Conservation (phyloP, 2,329 filamentous ascomycete species). For the Epichloe gansuensis region DNA sequence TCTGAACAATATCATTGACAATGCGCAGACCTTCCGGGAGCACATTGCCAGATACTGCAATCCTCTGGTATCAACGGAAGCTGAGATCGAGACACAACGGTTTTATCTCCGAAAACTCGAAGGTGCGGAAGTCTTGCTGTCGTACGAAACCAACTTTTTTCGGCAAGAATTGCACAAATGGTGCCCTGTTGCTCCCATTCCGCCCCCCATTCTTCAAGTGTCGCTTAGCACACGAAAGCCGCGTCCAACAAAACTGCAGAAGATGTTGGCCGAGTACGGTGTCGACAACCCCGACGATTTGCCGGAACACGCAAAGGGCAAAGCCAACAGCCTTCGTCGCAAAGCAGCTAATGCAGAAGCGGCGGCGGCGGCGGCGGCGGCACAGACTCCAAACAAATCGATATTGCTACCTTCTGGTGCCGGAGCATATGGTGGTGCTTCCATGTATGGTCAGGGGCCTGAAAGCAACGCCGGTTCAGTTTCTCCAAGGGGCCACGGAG, state of each 20-base stretch:
- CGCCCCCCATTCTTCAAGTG: slow-evolving; percentile 79
- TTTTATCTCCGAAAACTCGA: slow-evolving; percentile 97
- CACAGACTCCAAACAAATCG: slow-evolving; percentile 10
- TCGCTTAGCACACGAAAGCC: slow-evolving; percentile 92
- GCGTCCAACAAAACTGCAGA: slow-evolving; percentile 90
- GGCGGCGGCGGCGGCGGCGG: slow-evolving; percentile 29
- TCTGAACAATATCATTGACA: slow-evolving; percentile 72
- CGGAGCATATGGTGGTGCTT: slow-evolving; percentile 13
- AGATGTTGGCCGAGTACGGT: slow-evolving; percentile 77
- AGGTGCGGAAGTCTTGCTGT: slow-evolving; percentile 82
- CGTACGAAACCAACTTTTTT: slow-evolving; percentile 97
- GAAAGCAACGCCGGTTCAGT: slow-evolving; percentile 7
- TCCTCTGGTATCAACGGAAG: slow-evolving; percentile 64
- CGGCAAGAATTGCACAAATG: slow-evolving; percentile 91
- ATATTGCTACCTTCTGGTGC: slow-evolving; percentile 10
- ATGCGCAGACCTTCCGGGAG: slow-evolving; percentile 70
- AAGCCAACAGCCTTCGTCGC: slow-evolving; percentile 59
- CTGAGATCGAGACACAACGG: slow-evolving; percentile 78
- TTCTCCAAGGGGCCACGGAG: slow-evolving; percentile 1
- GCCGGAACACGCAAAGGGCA: slow-evolving; percentile 68
- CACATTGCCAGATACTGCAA: slow-evolving; percentile 74
- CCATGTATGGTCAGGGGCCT: slow-evolving; percentile 13
- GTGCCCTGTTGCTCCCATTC: slow-evolving; percentile 74
- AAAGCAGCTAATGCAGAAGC: slow-evolving; percentile 52
- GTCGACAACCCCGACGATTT: slow-evolving; percentile 85